Conservation (phyloP, 1,139 yeast species). For the Hyphopichia wangnamkhiaoensis region DNA sequence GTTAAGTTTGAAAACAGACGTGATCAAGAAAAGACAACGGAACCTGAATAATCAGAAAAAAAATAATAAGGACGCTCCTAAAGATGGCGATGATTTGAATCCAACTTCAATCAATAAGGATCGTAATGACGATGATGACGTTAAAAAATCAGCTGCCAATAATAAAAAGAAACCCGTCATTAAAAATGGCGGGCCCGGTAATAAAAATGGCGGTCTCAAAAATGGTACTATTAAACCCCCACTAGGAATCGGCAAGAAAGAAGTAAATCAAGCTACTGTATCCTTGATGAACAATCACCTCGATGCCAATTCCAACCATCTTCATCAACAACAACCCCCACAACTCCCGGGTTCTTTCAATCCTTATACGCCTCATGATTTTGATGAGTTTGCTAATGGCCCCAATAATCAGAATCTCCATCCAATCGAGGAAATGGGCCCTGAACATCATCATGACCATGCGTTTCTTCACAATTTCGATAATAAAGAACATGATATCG, state of each 20-base stretch:
- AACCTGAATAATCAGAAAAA: background rate
- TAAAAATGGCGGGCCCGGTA: no score
- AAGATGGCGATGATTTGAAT: conserved; percentile 41
- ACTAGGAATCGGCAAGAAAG: no score
- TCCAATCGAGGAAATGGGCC: conserved; percentile 19
- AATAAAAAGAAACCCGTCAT: background rate
- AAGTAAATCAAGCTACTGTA: no score
- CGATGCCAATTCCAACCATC: no score
- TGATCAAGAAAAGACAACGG: conserved; percentile 68
- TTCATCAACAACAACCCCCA: no score
- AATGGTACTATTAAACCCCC: no score
- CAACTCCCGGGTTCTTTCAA: no score
- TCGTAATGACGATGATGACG: conserved; percentile 1
- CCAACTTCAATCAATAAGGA: conserved; percentile 29
- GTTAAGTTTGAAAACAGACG: conserved; percentile 78
- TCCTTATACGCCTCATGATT: background rate
- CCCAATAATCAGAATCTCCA: background rate
- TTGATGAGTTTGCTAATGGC: background rate
- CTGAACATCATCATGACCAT: conserved; percentile 8
- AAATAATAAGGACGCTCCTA: background rate
- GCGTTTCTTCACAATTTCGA: conserved; percentile 1
- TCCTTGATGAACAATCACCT: no score
- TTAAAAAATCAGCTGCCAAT: conserved; percentile 1
- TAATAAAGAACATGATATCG: background rate
- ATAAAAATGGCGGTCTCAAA: no score